These are phyloP conservation scores for Entomortierella chlamydospora DNA, from an alignment of 192 early-diverging fungal species.

Conservation along the genomic window DNA sequence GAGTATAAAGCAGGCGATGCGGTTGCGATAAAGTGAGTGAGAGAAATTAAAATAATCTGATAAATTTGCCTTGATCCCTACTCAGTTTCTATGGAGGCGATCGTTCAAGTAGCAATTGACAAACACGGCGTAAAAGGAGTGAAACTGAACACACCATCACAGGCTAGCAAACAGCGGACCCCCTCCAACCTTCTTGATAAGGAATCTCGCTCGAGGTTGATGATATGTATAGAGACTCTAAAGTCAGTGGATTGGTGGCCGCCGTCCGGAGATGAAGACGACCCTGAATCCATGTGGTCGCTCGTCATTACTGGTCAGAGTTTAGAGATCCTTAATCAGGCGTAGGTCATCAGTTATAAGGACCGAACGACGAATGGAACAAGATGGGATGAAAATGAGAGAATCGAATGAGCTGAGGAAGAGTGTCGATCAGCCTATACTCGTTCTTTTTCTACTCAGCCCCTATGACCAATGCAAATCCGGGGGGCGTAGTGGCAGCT, in stretches of 20 bases:
- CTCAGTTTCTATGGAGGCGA: neutral
- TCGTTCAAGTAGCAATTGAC: too few relatives aligned
- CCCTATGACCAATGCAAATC: neutral
- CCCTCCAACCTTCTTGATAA: constrained; percentile 26
- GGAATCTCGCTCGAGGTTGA: constrained; percentile 30
- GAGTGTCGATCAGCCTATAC: neutral
- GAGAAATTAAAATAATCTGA: neutral
- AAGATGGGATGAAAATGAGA: neutral
- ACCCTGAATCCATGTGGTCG: constrained; percentile 3
- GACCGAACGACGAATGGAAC: neutral
- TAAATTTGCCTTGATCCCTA: neutral
- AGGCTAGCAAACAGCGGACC: constrained; percentile 28
- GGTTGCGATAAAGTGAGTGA: neutral
- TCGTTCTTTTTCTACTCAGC: neutral
- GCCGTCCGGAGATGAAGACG: constrained; percentile 1
- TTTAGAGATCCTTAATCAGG: neutral
- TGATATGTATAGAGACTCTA: constrained; percentile 20
- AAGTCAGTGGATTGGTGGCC: neutral
- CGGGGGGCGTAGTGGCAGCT: neutral
- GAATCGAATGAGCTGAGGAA: neutral
- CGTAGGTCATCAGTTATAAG: neutral
- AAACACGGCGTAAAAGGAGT: neutral
- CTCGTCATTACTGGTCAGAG: constrained; percentile 14
- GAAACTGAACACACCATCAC: constrained; percentile 24
- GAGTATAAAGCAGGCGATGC: neutral